Evolutionary conservation across 352 stramenopile species (phyloP).

Genomic region (Pythium phragmiticola): DNA sequence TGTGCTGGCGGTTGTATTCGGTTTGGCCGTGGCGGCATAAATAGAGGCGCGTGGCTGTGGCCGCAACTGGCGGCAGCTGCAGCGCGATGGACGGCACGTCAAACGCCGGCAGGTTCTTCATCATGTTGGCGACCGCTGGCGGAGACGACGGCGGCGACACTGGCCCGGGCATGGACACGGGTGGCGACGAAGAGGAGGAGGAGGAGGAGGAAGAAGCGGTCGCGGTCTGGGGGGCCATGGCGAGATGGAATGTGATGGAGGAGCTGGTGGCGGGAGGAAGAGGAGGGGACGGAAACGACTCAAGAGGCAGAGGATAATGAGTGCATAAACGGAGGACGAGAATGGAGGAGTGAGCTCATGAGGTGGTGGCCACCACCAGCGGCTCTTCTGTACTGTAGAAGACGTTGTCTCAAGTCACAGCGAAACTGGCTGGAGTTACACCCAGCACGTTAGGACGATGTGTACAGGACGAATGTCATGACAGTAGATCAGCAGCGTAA

Average conservation of each 20-base stretch:
- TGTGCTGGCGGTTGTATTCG: slow-evolving; percentile 69
- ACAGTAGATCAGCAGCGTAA: neutral
- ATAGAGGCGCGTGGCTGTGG: slow-evolving; percentile 60
- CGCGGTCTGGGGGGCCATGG: slow-evolving; percentile 24
- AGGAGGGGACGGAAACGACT: neutral
- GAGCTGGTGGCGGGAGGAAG: neutral
- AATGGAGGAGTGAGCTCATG: neutral
- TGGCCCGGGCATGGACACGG: neutral
- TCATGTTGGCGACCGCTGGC: slow-evolving; percentile 10
- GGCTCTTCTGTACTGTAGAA: neutral
- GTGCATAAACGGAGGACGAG: neutral
- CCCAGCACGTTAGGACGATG: slow-evolving; percentile 21
- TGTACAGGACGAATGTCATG: slow-evolving; percentile 8
- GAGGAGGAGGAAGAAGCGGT: neutral
- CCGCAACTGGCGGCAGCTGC: slow-evolving; percentile 54
- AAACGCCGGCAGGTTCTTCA: slow-evolving; percentile 17
- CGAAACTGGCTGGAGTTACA: slow-evolving; percentile 18
- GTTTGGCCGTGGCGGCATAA: slow-evolving; percentile 81
- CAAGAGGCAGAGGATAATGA: neutral
- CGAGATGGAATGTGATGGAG: slow-evolving; percentile 6
- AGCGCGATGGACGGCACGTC: slow-evolving; percentile 34
- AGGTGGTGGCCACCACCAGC: neutral
- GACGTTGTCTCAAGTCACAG: slow-evolving; percentile 15
- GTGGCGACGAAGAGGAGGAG: neutral
- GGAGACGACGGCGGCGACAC: slow-evolving; percentile 10